A percentile compares a stretch with the other conserved stretches of the same genome.
These are phyloP conservation scores for Thermoascus crustaceus DNA, from an alignment of 2,329 filamentous ascomycete species.

Conservation along the genomic window DNA sequence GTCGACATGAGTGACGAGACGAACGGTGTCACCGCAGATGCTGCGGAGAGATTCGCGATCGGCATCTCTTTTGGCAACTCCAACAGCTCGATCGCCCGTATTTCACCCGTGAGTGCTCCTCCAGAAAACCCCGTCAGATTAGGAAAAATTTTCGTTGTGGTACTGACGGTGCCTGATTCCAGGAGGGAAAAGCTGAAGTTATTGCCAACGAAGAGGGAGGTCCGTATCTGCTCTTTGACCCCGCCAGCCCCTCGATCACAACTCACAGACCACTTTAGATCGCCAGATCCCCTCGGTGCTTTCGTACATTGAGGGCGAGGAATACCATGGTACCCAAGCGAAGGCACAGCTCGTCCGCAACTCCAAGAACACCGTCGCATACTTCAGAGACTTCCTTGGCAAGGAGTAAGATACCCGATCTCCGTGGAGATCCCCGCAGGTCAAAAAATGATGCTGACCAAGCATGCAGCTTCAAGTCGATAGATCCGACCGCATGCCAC, in stretches of 20 bases:
- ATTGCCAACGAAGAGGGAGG: conserved; percentile 99
- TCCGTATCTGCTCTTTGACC: conserved; percentile 35
- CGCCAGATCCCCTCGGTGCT: conserved; percentile 92
- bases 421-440: neutral
- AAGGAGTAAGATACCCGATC: conserved; percentile 66
- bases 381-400: conserved; percentile 92
- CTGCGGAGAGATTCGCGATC: conserved; percentile 59
- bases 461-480: conserved; percentile 65
- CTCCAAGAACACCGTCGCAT: conserved; percentile 83
- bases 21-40: conserved; percentile 40
- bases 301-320: conserved; percentile 91
- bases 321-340: conserved; percentile 92
- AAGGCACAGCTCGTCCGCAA: conserved; percentile 92
- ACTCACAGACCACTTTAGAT: conserved; percentile 46
- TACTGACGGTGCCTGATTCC: conserved; percentile 11
- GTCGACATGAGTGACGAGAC: conserved; percentile 45
- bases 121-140: neutral
- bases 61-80: conserved; percentile 98
- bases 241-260: neutral
- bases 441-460: conserved; percentile 7
- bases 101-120: conserved; percentile 54
- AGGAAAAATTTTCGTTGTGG: conserved; percentile 4
- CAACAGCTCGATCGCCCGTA: conserved; percentile 94
- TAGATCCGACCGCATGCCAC: conserved; percentile 93
- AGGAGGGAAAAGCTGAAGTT: conserved; percentile 91